Base-by-base conservation (phyloP, 768 basidiomycete genomes). In the Panaeolus papilionaceus region DNA sequence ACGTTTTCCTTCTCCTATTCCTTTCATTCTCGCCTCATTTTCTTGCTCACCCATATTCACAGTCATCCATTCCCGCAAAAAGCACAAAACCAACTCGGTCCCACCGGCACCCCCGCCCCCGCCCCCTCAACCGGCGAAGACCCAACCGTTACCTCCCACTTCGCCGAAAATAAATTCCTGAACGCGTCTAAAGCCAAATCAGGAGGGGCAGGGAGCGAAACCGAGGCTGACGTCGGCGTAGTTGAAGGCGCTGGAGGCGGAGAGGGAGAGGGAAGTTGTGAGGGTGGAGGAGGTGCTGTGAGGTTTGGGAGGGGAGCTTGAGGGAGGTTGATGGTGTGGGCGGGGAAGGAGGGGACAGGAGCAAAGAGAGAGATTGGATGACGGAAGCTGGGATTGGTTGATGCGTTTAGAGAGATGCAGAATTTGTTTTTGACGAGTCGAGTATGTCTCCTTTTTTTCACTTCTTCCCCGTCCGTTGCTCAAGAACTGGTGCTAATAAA, bases 361-460 rank as follows among this genome's bases (percentile, higher is more conserved):
- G 45, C 3, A 8, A 23, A 10, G 28, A 33, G 28, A 4, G 28
- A 33, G 28, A 2, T 2, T 33, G 28, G 92, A 79, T 97, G 70
- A 74, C 90, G 37, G 90, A 94, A 72, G 94, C 95, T 23, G 1
- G 23, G 23, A 23, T 23, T 23, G 23, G 23, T 23, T 23, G 23
- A 23, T 23, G 23, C 1, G 23, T 23, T 1, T 1, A 23, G 23
- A 23, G 2, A 5, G 80, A 96, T 96, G 0, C 85, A 90, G 68
- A 87, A 89, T 68, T 75, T 98, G 70, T 99, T 97, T 75, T 83
- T 91, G 71, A 89, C 90, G 2, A 90, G 90, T 37, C 80, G 91
- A 71, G 95, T 95, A 68, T 72, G 88, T 78, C 23, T 37, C 47
- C n/a, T 49, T 26, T 58, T 40, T 0, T 40, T 20, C 8, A 8